Evolutionary conservation across 2,329 filamentous ascomycete species (phyloP), one percentile per base, ranked within the genome.

Genomic region (Zymoseptoria ardabiliae): DNA sequence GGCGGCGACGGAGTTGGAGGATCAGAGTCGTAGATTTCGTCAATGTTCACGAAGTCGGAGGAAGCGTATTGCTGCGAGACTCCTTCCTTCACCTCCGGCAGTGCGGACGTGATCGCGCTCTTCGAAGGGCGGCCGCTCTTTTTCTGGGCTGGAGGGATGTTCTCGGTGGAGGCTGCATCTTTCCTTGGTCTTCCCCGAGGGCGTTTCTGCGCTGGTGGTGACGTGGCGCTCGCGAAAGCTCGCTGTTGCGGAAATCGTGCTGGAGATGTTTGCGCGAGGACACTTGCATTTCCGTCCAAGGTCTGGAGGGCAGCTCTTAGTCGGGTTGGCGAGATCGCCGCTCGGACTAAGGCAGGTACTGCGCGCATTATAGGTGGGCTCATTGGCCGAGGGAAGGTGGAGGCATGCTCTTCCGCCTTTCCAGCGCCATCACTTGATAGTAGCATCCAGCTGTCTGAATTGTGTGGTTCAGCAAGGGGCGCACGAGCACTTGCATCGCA

Each of bases 1-100:
- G 70, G 69, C 8, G 72, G 71, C 2, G 71, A 70, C 3, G 69
- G 68, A 7, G 72, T 53, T 28, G 22, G 51, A 30, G 22, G n/a
- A 28, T 53, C 51, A 5, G 51, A 53, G 22, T 53, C 51, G 22
- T 23, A 53, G 10, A 53, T 53, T n/a, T 53, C 51, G 28, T 53
- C 51, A 11, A 53, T 23, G 22, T 53, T 53, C 9, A 53, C 11
- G 22, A 53, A 53, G n/a, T 6, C 22, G 51, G 22, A 25, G 17
- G 22, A 17, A 10, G 4, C 17, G 17, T 22, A 53, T n/a, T 53
- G 51, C 51, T 53, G 51, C n/a, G 51, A 53, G 10, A 23, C n/a
- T n/a, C n/a, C n/a, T n/a, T 28, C 25, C 25, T 28, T 45, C 2
- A 45, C 35, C n/a, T 45, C 35, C 2, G 2, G 11, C 35, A 45